Percentiles rank a stretch among this genome's conserved stretches.
These are phyloP conservation scores for Porphyrellus sp. DNA, from an alignment of 1,284 basidiomycete genomes.

Conservation along the genomic window DNA sequence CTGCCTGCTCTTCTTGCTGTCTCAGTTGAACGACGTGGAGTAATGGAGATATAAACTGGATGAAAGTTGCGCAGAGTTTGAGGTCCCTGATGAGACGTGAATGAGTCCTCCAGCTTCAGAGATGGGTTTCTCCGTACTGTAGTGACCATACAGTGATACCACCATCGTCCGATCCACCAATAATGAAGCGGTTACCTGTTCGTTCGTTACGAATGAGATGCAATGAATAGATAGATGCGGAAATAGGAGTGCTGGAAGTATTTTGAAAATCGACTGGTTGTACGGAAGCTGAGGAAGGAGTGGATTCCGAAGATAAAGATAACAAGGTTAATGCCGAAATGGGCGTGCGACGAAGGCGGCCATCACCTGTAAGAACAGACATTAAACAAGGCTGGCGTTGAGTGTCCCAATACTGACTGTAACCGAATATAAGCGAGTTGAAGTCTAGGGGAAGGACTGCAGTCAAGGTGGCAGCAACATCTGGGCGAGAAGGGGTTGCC, in stretches of 20 bases:
- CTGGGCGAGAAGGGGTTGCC: conserved; percentile 2
- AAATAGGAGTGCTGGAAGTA: conserved; percentile 44
- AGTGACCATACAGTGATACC: conserved; percentile 68
- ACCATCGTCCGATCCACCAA: conserved; percentile 75
- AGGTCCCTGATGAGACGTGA: conserved; percentile 46
- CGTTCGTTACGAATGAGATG: conserved; percentile 53
- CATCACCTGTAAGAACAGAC: conserved; percentile 53
- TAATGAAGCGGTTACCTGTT: conserved; percentile 55
- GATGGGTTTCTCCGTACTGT: conserved; percentile 39
- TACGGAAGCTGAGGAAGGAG: background rate
- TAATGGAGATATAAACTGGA: conserved; percentile 65
- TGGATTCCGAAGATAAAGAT: background rate
- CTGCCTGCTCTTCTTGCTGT: conserved; percentile 49
- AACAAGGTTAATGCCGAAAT: conserved; percentile 32
- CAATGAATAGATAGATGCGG: conserved; percentile 49
- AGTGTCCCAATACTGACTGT: conserved; percentile 45
- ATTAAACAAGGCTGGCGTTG: background rate
- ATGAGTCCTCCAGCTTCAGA: conserved; percentile 20
- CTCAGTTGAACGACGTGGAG: conserved; percentile 55
- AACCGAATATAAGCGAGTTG: conserved; percentile 56
- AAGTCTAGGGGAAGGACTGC: conserved; percentile 56
- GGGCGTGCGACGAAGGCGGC: conserved; percentile 45
- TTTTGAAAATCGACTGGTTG: conserved; percentile 27
- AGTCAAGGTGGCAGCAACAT: conserved; percentile 32
- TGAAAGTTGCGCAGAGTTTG: conserved; percentile 64